Evolutionary conservation across 352 stramenopile species (phyloP).

Genomic region (Globisporangium splendens): DNA sequence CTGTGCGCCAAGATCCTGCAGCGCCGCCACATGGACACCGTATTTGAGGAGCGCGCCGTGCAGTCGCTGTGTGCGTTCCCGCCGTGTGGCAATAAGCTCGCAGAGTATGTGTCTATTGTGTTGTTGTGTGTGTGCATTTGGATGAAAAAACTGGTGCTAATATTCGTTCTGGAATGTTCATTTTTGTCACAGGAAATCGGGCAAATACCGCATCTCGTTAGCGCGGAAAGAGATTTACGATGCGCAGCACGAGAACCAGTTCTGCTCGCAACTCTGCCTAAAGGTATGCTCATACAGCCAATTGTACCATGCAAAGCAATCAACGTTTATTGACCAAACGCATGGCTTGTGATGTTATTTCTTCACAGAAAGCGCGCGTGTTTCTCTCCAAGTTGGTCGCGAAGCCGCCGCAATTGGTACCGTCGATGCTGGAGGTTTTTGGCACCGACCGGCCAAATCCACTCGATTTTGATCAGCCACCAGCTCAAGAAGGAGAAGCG

Average conservation of each 20-base stretch:
- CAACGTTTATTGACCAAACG: no score
- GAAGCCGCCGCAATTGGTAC: slow-evolving; percentile 83
- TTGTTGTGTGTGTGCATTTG: slow-evolving; percentile 2
- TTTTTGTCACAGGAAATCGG: slow-evolving; percentile 32
- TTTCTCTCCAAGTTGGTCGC: slow-evolving; percentile 54
- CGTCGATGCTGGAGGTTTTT: slow-evolving; percentile 75
- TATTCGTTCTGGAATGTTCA: neutral
- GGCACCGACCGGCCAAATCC: slow-evolving; percentile 76
- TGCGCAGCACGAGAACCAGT: slow-evolving; percentile 74
- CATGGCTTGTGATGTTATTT: neutral
- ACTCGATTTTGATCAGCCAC: slow-evolving; percentile 42
- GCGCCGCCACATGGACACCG: slow-evolving; percentile 71
- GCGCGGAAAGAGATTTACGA: slow-evolving; percentile 78
- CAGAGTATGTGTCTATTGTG: slow-evolving; percentile 20
- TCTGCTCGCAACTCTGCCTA: slow-evolving; percentile 67
- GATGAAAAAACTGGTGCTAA: neutral
- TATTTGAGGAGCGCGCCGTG: slow-evolving; percentile 77
- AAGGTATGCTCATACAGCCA: slow-evolving; percentile 34
- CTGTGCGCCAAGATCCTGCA: slow-evolving; percentile 66
- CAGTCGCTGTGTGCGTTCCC: slow-evolving; percentile 72
- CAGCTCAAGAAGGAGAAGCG: slow-evolving; percentile 4
- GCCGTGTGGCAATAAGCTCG: slow-evolving; percentile 50
- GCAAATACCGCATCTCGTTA: slow-evolving; percentile 75
- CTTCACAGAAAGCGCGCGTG: slow-evolving; percentile 63
- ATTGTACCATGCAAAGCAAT: no score